phyloP scores from a whole-genome alignment of 1,284 basidiomycete genomes.

The Ceraceosorus bombacis region DNA sequence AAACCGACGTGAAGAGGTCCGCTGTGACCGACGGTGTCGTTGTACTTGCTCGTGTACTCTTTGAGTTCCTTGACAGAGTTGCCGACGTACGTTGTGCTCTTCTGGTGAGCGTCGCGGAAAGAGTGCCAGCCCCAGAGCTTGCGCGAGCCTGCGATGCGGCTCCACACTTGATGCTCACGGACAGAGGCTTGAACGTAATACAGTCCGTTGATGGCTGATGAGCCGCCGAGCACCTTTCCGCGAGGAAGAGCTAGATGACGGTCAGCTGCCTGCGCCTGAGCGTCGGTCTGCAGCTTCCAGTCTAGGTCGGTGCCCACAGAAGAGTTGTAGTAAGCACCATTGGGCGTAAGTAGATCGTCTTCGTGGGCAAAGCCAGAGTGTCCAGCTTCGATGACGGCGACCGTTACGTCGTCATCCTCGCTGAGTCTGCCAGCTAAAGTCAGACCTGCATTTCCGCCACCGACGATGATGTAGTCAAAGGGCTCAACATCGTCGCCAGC shows the following conservation, averaged over 20 bases:
- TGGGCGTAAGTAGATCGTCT: constrained; percentile 19
- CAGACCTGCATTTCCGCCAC: constrained; percentile 57
- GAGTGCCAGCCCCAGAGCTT: constrained; percentile 29
- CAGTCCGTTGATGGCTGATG: constrained; percentile 37
- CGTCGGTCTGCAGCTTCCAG: constrained; percentile 31
- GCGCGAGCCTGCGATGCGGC: constrained; percentile 13
- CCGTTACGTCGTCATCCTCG: constrained; percentile 29
- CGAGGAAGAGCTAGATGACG: constrained; percentile 13
- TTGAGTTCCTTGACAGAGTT: too few relatives aligned
- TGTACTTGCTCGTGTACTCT: too few relatives aligned
- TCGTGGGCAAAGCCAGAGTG: constrained; percentile 19
- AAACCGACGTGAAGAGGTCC: too few relatives aligned
- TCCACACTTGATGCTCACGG: constrained; percentile 31
- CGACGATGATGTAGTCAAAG: constrained; percentile 48
- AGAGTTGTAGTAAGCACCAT: constrained; percentile 34
- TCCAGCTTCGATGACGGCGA: constrained; percentile 55
- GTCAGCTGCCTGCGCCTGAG: constrained; percentile 17
- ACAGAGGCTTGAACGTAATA: constrained; percentile 31
- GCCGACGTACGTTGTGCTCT: too few relatives aligned
- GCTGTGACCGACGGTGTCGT: too few relatives aligned
- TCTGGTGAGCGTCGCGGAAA: constrained; percentile 7
- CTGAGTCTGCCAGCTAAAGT: constrained; percentile 35
- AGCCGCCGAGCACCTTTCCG: constrained; percentile 35
- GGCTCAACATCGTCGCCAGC: constrained; percentile 3
- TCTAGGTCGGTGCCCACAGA: constrained; percentile 24